A percentile compares a stretch with the other conserved stretches of the same genome.
These are phyloP conservation scores for Podospora bellae-mahoneyi DNA, from an alignment of 495 filamentous ascomycete species.

Conservation along the genomic window DNA sequence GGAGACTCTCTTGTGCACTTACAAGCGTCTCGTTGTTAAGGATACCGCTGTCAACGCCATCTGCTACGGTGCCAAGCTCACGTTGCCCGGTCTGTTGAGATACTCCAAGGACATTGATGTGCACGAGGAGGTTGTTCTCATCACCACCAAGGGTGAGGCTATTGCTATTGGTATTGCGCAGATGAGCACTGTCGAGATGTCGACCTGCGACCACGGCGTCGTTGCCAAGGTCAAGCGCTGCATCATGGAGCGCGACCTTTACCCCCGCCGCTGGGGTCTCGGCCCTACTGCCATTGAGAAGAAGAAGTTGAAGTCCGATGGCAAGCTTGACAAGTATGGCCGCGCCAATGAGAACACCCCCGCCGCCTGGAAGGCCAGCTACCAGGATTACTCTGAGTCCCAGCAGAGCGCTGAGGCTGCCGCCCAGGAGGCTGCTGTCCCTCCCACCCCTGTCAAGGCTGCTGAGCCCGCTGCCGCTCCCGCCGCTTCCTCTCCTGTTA, in stretches of 20 bases:
- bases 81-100: slow-evolving; percentile 90
- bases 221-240: slow-evolving; percentile 95
- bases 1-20: slow-evolving; percentile 83
- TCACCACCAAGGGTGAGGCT: slow-evolving; percentile 98
- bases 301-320: slow-evolving; percentile 98
- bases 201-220: slow-evolving; percentile 90
- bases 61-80: slow-evolving; percentile 96
- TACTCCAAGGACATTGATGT: slow-evolving; percentile 77
- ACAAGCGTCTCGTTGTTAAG: slow-evolving; percentile 96
- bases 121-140: slow-evolving; percentile 68
- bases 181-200: slow-evolving; percentile 63
- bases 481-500: slow-evolving; percentile 40
- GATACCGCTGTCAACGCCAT: slow-evolving; percentile 93
- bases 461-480: slow-evolving; percentile 42
- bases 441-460: slow-evolving; percentile 28
- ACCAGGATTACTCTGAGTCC: slow-evolving; percentile 82
- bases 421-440: slow-evolving; percentile 36
- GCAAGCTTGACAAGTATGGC: slow-evolving; percentile 96
- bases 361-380: slow-evolving; percentile 65
- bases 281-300: slow-evolving; percentile 89
- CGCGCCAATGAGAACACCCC: slow-evolving; percentile 88
- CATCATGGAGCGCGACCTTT: slow-evolving; percentile 98
- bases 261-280: slow-evolving; percentile 91
- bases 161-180: slow-evolving; percentile 93
- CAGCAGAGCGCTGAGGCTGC: slow-evolving; percentile 35